phyloP scores from a whole-genome alignment of 1,284 basidiomycete genomes.

The Peniophora sp. region DNA sequence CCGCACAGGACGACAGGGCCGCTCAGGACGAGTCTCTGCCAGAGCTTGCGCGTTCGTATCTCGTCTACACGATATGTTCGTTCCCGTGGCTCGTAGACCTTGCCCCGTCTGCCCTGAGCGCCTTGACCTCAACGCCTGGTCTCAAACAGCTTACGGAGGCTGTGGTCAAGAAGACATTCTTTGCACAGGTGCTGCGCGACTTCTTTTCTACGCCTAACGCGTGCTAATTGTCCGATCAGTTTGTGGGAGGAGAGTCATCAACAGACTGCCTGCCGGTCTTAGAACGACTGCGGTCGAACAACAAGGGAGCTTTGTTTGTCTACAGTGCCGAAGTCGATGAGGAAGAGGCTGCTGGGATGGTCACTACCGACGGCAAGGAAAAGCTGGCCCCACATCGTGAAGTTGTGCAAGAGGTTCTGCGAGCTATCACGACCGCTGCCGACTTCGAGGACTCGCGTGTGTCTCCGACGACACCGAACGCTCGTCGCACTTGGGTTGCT shows the following conservation, averaged over 20 bases:
- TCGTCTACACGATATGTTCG: slow-evolving; percentile 78
- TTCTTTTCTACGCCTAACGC: slow-evolving; percentile 10
- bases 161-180: slow-evolving; percentile 79
- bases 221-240: slow-evolving; percentile 35
- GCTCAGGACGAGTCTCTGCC: slow-evolving; percentile 21
- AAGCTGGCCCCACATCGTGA: slow-evolving; percentile 42
- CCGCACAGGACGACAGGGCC: too few species aligned
- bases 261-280: slow-evolving; percentile 63
- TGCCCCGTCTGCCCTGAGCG: slow-evolving; percentile 63
- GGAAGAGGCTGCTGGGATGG: slow-evolving; percentile 32
- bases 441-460: slow-evolving; percentile 63
- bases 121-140: slow-evolving; percentile 58
- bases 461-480: slow-evolving; percentile 23
- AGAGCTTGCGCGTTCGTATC: slow-evolving; percentile 58
- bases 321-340: slow-evolving; percentile 84
- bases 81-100: slow-evolving; percentile 72
- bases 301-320: slow-evolving; percentile 74
- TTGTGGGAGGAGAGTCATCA: slow-evolving; percentile 84
- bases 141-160: slow-evolving; percentile 60
- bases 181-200: slow-evolving; percentile 52
- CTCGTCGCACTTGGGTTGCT: slow-evolving; percentile 72
- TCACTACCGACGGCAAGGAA: slow-evolving; percentile 10
- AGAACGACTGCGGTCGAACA: slow-evolving; percentile 49
- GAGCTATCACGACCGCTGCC: slow-evolving; percentile 68
- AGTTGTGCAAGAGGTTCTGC: slow-evolving; percentile 64